Evolutionary conservation across 2,329 filamentous ascomycete species (phyloP).

Genomic region (Xylaria sp.): DNA sequence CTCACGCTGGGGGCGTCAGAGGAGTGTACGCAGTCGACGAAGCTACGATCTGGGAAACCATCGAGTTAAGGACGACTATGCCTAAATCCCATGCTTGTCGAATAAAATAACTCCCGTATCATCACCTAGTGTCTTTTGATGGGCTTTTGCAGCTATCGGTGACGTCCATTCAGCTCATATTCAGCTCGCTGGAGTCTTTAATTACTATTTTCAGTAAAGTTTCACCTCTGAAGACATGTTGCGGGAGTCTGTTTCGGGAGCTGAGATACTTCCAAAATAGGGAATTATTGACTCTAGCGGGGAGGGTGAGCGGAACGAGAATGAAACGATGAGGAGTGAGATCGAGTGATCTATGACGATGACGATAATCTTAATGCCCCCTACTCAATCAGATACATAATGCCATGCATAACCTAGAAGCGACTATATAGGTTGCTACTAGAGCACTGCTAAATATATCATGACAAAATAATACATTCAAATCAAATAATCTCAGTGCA

Average conservation of each 20-base stretch:
- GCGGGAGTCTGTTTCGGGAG: no score
- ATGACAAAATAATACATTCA: background rate
- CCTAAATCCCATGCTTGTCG: constrained; percentile 52
- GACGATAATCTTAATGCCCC: constrained; percentile 31
- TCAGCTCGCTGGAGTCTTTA: no score
- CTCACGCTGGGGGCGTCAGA: constrained; percentile 60
- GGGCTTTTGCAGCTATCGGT: background rate
- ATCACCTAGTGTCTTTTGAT: background rate
- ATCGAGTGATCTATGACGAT: background rate
- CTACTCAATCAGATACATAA: constrained; percentile 10
- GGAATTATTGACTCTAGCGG: background rate
- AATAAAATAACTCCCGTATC: background rate
- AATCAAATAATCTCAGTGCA: no score
- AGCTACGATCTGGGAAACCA: constrained; percentile 67
- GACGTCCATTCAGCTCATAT: background rate
- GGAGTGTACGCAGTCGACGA: constrained; percentile 63
- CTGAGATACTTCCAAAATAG: no score
- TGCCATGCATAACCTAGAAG: background rate
- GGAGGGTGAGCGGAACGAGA: background rate
- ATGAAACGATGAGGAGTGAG: background rate
- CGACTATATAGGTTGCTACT: background rate
- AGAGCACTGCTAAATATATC: background rate
- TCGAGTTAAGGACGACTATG: constrained; percentile 77
- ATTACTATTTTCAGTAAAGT: no score
- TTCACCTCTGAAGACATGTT: no score